These are phyloP conservation scores for Trichoderma reesei DNA, from an alignment of 495 filamentous ascomycete genomes.

Conservation along the genomic window DNA sequence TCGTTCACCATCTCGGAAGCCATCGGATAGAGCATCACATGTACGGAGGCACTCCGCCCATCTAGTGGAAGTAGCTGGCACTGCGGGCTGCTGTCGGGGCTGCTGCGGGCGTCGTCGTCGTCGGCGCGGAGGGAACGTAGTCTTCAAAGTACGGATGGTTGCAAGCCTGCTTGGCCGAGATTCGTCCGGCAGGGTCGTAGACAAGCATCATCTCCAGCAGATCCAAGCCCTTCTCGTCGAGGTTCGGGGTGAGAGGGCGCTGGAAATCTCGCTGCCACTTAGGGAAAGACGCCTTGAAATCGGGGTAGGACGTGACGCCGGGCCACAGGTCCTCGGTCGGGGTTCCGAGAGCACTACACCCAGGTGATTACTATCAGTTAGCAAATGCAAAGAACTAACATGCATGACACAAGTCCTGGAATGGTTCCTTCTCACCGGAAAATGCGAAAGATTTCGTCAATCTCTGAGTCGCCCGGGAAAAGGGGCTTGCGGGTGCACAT, in stretches of 20 bases:
- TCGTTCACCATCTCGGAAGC: not conserved
- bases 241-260: constrained; percentile 39
- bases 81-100: not conserved
- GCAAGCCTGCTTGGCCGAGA: constrained; percentile 92
- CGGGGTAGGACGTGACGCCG: constrained; percentile 92
- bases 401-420: not conserved
- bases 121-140: constrained; percentile 24
- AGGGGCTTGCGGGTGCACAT: constrained; percentile 98
- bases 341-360: constrained; percentile 71
- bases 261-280: constrained; percentile 77
- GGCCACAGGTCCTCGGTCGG: constrained; percentile 86
- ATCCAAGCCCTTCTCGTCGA: constrained; percentile 70
- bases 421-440: constrained; percentile 58
- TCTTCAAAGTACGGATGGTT: constrained; percentile 87
- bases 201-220: constrained; percentile 87
- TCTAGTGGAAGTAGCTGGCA: constrained; percentile 3
- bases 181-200: constrained; percentile 86
- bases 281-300: constrained; percentile 94
- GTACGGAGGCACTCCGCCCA: constrained; percentile 5
- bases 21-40: not conserved
- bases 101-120: not conserved
- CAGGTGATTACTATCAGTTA: not conserved
- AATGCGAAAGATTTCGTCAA: constrained; percentile 99
- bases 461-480: constrained; percentile 96
- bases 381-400: not conserved